These are phyloP conservation scores for Acacia acuminata DNA, from an alignment of 306 rosid genomes.

Conservation along the genomic window DNA sequence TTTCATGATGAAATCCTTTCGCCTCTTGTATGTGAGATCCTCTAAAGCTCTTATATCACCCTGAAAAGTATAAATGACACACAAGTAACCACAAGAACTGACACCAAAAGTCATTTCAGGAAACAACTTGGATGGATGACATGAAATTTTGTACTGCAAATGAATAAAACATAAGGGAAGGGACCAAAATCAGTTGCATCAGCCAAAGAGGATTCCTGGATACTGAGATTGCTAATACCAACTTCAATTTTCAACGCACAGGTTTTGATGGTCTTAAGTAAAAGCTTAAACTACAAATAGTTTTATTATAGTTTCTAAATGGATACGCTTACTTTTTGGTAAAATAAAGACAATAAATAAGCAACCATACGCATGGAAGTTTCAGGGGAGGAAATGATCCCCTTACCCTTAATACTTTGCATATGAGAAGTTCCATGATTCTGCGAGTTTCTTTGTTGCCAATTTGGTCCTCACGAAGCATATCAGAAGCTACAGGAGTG, in stretches of 20 bases:
- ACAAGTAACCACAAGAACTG: not conserved
- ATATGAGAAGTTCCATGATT: conserved; percentile 78
- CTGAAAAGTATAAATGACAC: conserved; percentile 28
- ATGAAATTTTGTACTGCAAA: not conserved
- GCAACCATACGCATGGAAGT: not conserved
- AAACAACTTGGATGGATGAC: not conserved
- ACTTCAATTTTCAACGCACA: not conserved
- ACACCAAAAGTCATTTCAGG: not conserved
- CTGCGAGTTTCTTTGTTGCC: conserved; percentile 73
- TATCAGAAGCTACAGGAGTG: conserved; percentile 82
- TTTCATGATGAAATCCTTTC: conserved; percentile 71
- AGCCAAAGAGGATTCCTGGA: not conserved
- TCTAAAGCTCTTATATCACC: conserved; percentile 82
- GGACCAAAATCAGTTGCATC: not conserved
- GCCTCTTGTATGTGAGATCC: conserved; percentile 81
- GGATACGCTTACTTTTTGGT: not conserved
- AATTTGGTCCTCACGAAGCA: conserved; percentile 78
- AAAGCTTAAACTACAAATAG: not conserved
- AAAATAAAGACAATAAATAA: not conserved
- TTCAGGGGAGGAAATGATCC: conserved; percentile 28
- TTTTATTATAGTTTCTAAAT: not conserved
- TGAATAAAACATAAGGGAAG: not conserved
- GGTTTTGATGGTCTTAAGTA: not conserved
- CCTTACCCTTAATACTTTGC: conserved; percentile 95
- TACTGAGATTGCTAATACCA: not conserved